Base-by-base conservation (phyloP, 306 rosid genomes). In the Aeschynomene evenia region DNA sequence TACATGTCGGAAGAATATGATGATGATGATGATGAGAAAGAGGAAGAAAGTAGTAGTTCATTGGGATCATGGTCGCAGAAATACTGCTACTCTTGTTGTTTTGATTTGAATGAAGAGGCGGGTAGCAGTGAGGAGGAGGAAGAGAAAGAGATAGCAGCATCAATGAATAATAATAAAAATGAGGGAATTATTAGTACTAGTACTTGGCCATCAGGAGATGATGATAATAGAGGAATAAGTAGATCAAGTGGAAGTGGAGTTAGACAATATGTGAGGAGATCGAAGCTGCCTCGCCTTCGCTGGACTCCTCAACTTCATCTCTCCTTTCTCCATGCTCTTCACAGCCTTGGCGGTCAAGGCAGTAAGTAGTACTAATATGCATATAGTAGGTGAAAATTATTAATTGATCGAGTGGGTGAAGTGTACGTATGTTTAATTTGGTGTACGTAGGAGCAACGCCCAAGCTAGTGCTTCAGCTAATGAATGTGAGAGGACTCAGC, bases 381-480 rank as follows among this genome's bases (percentile, higher is more conserved):
- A n/a, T n/a, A n/a, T n/a, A n/a, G n/a, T n/a, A n/a, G n/a, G n/a
- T n/a, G n/a, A n/a, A n/a, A n/a, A n/a, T n/a, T n/a, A n/a, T n/a
- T n/a, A n/a, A n/a, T n/a, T n/a, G n/a, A n/a, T n/a, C n/a, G n/a
- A n/a, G n/a, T n/a, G n/a, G n/a, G n/a, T n/a, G n/a, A n/a, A n/a
- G n/a, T n/a, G n/a, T n/a, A n/a, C n/a, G n/a, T n/a, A n/a, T n/a
- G n/a, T n/a, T 63, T 14, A 7, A 15, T 54, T n/a, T 48, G 70
- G 72, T 59, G 72, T 75, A 92, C 96, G 91, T 75, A 92, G 98
- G 91, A 82, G 98, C 98, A 58, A 89, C 98, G 29, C 98, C 98
- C 18, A 92, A 92, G 64, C 78, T 79, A 76, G 88, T 92, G 68
- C 93, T 86, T 67, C 96, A 92, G 80, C 83, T 89, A 31, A 92